These are phyloP conservation scores for Pleoardoris graminearum DNA, from an alignment of 2,329 filamentous ascomycete genomes.

Conservation along the genomic window DNA sequence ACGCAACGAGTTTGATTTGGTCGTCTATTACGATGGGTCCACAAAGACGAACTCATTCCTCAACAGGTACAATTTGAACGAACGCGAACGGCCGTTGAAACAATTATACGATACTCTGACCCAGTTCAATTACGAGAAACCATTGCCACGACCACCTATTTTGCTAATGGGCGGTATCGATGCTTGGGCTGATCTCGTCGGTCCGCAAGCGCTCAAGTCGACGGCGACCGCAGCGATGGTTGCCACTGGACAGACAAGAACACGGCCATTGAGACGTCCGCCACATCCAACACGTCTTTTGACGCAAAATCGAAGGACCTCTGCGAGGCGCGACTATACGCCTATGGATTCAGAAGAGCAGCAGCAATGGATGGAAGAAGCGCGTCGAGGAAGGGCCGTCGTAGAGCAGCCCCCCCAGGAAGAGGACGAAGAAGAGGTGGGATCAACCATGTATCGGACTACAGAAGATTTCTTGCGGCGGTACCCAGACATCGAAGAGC, in stretches of 20 bases:
- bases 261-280: conserved; percentile 56
- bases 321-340: conserved; percentile 60
- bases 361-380: conserved; percentile 75
- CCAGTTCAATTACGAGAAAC: conserved; percentile 80
- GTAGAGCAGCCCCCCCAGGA: conserved; percentile 40
- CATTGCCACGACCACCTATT: conserved; percentile 72
- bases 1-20: conserved; percentile 75
- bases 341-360: conserved; percentile 82
- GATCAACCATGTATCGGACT: conserved; percentile 59
- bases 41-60: conserved; percentile 64
- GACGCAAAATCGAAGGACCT: conserved; percentile 56
- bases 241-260: conserved; percentile 49
- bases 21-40: conserved; percentile 86
- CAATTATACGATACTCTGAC: conserved; percentile 78
- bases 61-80: conserved; percentile 49
- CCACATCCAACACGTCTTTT: conserved; percentile 57
- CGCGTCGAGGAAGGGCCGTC: conserved; percentile 66
- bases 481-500: conserved; percentile 70
- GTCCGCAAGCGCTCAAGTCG: conserved; percentile 64
- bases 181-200: conserved; percentile 84
- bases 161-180: conserved; percentile 81
- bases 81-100: conserved; percentile 59
- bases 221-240: conserved; percentile 59
- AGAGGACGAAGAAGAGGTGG: conserved; percentile 36
- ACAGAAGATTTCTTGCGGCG: conserved; percentile 84